Evolutionary conservation across 345 rosid species (phyloP), one percentile per base, ranked within the genome.

Genomic region (Fremontodendron californicum): DNA sequence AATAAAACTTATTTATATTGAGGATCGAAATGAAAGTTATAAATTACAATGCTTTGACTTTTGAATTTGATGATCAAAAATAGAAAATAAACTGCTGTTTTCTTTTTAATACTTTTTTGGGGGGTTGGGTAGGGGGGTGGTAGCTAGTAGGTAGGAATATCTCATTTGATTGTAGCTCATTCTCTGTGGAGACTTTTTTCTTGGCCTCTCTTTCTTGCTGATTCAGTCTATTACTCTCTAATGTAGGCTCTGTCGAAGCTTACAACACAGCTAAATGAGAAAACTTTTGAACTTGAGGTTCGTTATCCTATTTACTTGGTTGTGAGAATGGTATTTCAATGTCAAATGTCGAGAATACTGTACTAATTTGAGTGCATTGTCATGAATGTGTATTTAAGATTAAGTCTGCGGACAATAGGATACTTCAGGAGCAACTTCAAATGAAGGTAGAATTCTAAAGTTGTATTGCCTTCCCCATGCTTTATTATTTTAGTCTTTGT

Each of bases 221-320:
- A 75, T 82, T 69, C 19, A 43, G 29, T 75, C 75, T 78, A 13
- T 73, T 80, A 25, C 35, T 35, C 62, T 77, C 46, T 77, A 43
- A 63, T 76, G 60, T 64, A 91, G 95, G 89, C 88, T 54, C 39
- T 87, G 73, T 85, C 88, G 80, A 87, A 87, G 89, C 81, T 91
- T 43, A 76, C 90, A 19, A 81, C 88, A 46, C 89, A 84, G 85
- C 82, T 89, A 18, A 88, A 91, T 48, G 89, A 91, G 81, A 88
- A 82, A 75, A 85, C 85, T 21, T 91, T 91, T 72, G 91, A 89
- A 81, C 89, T 91, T 65, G 93, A 91, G 95, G 95, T 91, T 80
- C 62, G 91, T 80, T 78, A 42, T 71, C 76, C 52, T 81, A 18
- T 71, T 70, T 78, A 39, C 71, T 69, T 73, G 9, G 51, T 77